Percentiles rank a stretch among this genome's conserved stretches.
Evolutionary conservation across 495 filamentous ascomycete genomes (phyloP).

Genomic region (Aspergillus hancockii): DNA sequence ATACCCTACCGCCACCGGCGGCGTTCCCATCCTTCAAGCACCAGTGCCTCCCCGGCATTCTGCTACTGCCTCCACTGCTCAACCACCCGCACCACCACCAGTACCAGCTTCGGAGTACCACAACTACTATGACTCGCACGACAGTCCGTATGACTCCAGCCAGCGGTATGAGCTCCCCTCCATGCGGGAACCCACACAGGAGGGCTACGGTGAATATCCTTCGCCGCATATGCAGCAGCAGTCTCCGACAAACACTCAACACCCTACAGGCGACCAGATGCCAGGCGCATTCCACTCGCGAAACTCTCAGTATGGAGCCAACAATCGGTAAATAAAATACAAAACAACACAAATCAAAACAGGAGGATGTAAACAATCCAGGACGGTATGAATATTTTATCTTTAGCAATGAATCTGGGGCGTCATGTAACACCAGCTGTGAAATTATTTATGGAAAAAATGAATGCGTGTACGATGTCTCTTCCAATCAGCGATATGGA

Average conservation of each 20-base stretch:
- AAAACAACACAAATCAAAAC: not conserved
- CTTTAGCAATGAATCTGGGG: not conserved
- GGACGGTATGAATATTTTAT: not conserved
- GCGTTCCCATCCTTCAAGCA: conserved; percentile 19
- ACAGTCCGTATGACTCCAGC: conserved; percentile 13
- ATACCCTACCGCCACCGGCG: conserved; percentile 14
- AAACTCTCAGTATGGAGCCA: not conserved
- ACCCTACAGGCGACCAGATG: conserved; percentile 8
- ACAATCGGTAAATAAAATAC: not conserved
- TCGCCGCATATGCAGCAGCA: conserved; percentile 7
- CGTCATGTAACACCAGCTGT: not conserved
- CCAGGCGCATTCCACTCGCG: conserved; percentile 9
- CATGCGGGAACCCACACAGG: conserved; percentile 1
- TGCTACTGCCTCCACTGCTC: not conserved
- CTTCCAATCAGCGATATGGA: not conserved
- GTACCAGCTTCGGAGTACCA: conserved; percentile 11
- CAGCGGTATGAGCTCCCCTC: conserved; percentile 19
- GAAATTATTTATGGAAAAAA: not conserved
- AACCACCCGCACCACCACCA: conserved; percentile 1
- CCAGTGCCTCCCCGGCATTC: conserved; percentile 15
- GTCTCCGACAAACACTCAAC: not conserved
- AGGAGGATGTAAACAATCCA: not conserved
- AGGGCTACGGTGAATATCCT: conserved; percentile 4
- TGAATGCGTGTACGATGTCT: not conserved
- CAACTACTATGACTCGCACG: conserved; percentile 18